Evolutionary conservation across 805 yeast genomes (phyloP).

Genomic region (Brettanomyces sp.): DNA sequence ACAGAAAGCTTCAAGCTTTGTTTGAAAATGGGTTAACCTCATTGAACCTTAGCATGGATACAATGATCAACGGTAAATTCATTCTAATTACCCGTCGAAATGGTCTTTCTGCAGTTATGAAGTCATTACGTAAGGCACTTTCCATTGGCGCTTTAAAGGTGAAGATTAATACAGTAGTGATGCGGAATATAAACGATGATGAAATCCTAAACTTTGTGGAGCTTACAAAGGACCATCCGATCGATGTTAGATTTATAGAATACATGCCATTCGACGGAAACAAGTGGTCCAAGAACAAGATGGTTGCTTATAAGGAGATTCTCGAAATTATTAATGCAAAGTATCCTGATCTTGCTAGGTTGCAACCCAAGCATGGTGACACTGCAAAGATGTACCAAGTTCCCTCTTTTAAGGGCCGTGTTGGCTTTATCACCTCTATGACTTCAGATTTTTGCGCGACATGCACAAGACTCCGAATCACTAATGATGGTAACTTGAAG

Average conservation of each 20-base stretch:
- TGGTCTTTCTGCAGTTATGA: slow-evolving; percentile 37
- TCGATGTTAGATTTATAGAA: slow-evolving; percentile 46
- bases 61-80: slow-evolving; percentile 43
- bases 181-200: slow-evolving; percentile 42
- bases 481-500: slow-evolving; percentile 46
- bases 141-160: slow-evolving; percentile 35
- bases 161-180: slow-evolving; percentile 41
- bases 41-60: slow-evolving; percentile 39
- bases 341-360: slow-evolving; percentile 20
- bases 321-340: slow-evolving; percentile 22
- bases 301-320: slow-evolving; percentile 38
- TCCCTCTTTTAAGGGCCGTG: slow-evolving; percentile 33
- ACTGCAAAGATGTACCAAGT: slow-evolving; percentile 38
- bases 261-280: slow-evolving; percentile 54
- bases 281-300: slow-evolving; percentile 37
- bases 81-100: slow-evolving; percentile 39
- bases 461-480: slow-evolving; percentile 42
- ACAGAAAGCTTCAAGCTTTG: slow-evolving; percentile 36
- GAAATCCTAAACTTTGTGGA: slow-evolving; percentile 39
- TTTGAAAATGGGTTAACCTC: slow-evolving; percentile 35
- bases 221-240: slow-evolving; percentile 27
- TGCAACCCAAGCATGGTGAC: slow-evolving; percentile 31
- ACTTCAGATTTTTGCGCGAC: slow-evolving; percentile 42
- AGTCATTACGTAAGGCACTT: slow-evolving; percentile 34
- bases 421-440: slow-evolving; percentile 51